Conservation (phyloP, 805 yeast species). For the Saccharomycopsis capsularis region DNA sequence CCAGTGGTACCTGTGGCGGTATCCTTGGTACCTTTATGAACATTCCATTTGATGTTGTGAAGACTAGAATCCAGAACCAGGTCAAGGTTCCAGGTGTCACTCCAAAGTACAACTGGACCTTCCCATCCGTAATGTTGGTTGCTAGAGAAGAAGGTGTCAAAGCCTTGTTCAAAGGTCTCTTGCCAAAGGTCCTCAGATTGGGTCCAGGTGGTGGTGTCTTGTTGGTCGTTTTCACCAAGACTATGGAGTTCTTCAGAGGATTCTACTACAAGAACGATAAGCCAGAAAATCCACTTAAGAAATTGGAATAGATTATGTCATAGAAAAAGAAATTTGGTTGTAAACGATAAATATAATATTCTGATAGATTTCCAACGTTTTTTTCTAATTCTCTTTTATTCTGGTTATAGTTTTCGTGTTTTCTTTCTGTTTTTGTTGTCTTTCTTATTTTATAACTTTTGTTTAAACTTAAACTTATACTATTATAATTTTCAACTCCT, state of each 20-base stretch:
- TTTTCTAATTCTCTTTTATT: too few species aligned
- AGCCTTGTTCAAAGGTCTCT: slow-evolving; percentile 91
- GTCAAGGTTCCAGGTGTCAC: slow-evolving; percentile 61
- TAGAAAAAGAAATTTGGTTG: not conserved
- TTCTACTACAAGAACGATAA: slow-evolving; percentile 19
- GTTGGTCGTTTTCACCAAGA: slow-evolving; percentile 90
- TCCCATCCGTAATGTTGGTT: slow-evolving; percentile 69
- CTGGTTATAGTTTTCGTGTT: too few species aligned
- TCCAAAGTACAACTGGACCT: slow-evolving; percentile 88
- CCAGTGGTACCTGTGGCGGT: slow-evolving; percentile 96
- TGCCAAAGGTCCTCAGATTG: slow-evolving; percentile 93
- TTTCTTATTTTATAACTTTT: too few species aligned
- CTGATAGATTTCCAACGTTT: too few species aligned
- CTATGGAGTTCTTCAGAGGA: slow-evolving; percentile 90
- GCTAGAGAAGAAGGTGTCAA: slow-evolving; percentile 85
- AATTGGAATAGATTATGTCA: slow-evolving; percentile 1
- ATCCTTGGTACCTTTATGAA: slow-evolving; percentile 90
- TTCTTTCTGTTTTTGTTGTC: too few species aligned
- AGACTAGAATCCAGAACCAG: slow-evolving; percentile 86
- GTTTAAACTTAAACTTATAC: too few species aligned
- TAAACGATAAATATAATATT: too few species aligned
- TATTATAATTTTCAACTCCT: too few species aligned
- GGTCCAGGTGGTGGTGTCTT: slow-evolving; percentile 99
- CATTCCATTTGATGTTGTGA: slow-evolving; percentile 97
- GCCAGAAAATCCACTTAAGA: slow-evolving; percentile 2